Conservation (phyloP, 768 basidiomycete genomes). For the Sarcomyxa edulis region DNA sequence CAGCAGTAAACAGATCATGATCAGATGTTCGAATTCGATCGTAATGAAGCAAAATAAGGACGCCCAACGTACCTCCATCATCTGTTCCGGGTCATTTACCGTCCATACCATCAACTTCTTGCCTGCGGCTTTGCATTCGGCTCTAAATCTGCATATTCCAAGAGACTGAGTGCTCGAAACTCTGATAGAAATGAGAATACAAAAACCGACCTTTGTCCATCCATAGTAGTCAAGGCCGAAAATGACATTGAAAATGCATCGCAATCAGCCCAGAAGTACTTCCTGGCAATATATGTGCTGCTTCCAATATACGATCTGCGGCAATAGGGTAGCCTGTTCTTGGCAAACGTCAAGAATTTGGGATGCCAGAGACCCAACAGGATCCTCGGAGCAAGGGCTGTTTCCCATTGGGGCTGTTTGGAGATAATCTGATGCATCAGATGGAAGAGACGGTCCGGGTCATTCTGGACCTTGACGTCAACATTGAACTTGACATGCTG, state of each 20-base stretch:
- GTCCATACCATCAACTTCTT: slow-evolving; percentile 96
- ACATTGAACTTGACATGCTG: slow-evolving; percentile 76
- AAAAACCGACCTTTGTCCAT: slow-evolving; percentile 63
- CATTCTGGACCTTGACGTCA: slow-evolving; percentile 92
- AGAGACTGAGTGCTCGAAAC: slow-evolving; percentile 1
- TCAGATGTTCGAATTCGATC: neutral
- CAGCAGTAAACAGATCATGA: neutral
- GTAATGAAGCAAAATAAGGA: neutral
- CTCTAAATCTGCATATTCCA: slow-evolving; percentile 54
- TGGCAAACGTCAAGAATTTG: slow-evolving; percentile 75
- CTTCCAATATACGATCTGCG: slow-evolving; percentile 81
- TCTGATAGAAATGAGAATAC: neutral
- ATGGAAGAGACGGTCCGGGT: slow-evolving; percentile 78
- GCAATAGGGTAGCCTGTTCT: slow-evolving; percentile 73
- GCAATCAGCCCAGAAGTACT: slow-evolving; percentile 87
- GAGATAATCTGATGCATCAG: slow-evolving; percentile 71
- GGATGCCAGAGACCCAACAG: slow-evolving; percentile 90
- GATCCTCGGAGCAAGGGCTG: slow-evolving; percentile 71
- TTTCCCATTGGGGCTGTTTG: slow-evolving; percentile 66
- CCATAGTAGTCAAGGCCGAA: slow-evolving; percentile 57
- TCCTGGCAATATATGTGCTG: slow-evolving; percentile 64
- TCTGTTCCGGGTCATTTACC: slow-evolving; percentile 82
- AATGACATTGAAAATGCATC: slow-evolving; percentile 87
- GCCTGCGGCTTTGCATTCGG: slow-evolving; percentile 70
- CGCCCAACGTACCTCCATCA: slow-evolving; percentile 84